Conservation (phyloP, 1,284 basidiomycete genomes). For the Tilletia walkeri region DNA sequence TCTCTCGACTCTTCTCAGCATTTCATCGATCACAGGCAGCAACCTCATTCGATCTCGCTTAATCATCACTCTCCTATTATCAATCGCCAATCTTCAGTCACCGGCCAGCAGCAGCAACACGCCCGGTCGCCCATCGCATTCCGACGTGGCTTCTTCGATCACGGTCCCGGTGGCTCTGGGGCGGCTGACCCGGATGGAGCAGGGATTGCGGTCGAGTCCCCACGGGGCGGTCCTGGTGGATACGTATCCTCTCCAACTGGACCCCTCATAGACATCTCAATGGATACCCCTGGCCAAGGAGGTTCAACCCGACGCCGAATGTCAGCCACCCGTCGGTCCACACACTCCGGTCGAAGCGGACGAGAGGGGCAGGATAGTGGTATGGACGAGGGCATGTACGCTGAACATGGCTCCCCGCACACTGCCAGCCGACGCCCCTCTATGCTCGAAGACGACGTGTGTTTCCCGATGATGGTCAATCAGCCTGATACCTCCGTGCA, state of each 20-base stretch:
- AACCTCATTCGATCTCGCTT: constrained; percentile 44
- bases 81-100: constrained; percentile 44
- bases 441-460: constrained; percentile 50
- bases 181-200: background rate
- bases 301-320: background rate
- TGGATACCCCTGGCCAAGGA: background rate
- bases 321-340: background rate
- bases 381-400: constrained; percentile 23
- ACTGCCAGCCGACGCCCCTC: constrained; percentile 35
- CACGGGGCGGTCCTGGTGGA: background rate
- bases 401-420: constrained; percentile 22
- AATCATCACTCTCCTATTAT: constrained; percentile 40
- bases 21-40: constrained; percentile 54
- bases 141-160: constrained; percentile 12
- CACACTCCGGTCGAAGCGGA: background rate
- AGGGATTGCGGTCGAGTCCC: background rate
- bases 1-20: constrained; percentile 51
- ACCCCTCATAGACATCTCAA: constrained; percentile 18
- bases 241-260: background rate
- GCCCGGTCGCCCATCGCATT: background rate
- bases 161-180: background rate
- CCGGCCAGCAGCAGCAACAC: constrained; percentile 13
- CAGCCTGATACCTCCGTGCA: background rate
- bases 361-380: background rate
- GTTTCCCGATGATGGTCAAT: constrained; percentile 43